A percentile compares a stretch with the other conserved stretches of the same genome.
Conservation (phyloP, 2,329 filamentous ascomycete genomes). For the Rhynchosporium secalis region DNA sequence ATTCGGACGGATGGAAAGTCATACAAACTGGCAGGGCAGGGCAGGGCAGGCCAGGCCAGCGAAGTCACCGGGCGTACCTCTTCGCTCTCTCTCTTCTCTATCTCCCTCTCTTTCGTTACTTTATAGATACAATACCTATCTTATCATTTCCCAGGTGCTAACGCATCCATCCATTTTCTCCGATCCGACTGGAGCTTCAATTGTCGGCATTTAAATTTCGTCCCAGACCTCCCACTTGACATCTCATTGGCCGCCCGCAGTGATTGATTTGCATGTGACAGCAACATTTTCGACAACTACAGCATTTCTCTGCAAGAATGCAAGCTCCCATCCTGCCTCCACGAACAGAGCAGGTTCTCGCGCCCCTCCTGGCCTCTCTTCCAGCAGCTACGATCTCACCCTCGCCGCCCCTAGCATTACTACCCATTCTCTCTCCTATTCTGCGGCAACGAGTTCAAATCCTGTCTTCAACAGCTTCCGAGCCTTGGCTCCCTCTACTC, state of each 20-base stretch:
- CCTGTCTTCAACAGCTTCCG: conserved; percentile 57
- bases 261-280: conserved; percentile 28
- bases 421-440: conserved; percentile 65
- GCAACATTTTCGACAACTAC: conserved; percentile 6
- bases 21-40: neutral
- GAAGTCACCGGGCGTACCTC: conserved; percentile 10
- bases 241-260: neutral
- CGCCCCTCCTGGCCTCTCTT: conserved; percentile 59
- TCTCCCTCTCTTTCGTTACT: neutral
- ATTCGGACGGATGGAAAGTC: conserved; percentile 17
- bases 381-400: conserved; percentile 59
- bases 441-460: conserved; percentile 66
- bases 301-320: conserved; percentile 22
- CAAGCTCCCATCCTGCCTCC: conserved; percentile 44
- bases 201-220: too few species aligned
- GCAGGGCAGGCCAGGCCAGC: neutral
- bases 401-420: conserved; percentile 55
- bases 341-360: conserved; percentile 50
- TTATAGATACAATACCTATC: neutral
- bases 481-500: conserved; percentile 72
- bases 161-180: too few species aligned
- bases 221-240: too few species aligned
- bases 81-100: neutral
- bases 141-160: too few species aligned
- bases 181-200: too few species aligned